A percentile compares a stretch with the other conserved stretches of the same genome.
Conservation (phyloP, 768 basidiomycete genomes). For the Floccularia luteovirens region DNA sequence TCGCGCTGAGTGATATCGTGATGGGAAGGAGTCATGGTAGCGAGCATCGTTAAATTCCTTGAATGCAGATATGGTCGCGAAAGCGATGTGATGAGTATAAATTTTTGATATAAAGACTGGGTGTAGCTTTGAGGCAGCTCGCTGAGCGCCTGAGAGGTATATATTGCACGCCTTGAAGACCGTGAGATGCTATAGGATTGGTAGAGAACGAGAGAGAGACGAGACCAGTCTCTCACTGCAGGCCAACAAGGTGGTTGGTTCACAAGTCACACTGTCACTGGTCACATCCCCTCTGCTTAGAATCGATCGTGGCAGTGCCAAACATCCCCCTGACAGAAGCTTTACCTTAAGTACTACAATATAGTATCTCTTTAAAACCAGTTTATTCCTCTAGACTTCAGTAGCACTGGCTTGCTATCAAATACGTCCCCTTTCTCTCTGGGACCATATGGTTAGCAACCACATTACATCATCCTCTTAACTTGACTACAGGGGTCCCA, state of each 20-base stretch:
- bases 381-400: too few species aligned
- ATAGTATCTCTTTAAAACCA: background rate
- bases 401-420: too few species aligned
- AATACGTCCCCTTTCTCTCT: too few species aligned
- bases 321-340: constrained; percentile 1
- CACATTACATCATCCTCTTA: too few species aligned
- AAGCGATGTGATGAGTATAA: constrained; percentile 1
- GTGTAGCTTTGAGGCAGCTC: constrained; percentile 11
- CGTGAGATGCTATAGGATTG: too few species aligned
- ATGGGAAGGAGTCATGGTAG: constrained; percentile 17
- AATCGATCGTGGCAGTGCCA: constrained; percentile 1
- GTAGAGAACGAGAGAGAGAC: too few species aligned
- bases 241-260: background rate
- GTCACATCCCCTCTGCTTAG: constrained; percentile 7
- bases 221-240: too few species aligned
- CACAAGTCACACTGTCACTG: constrained; percentile 11
- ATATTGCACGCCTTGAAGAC: constrained; percentile 8
- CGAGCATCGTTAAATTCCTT: constrained; percentile 11
- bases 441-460: too few species aligned
- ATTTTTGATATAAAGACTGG: background rate
- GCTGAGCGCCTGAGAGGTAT: constrained; percentile 17
- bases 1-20: constrained; percentile 23
- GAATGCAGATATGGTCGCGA: background rate
- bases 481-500: too few species aligned
- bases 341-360: background rate